Base-by-base conservation (phyloP, 1,139 yeast species). In the Sugiyamaella sp. region DNA sequence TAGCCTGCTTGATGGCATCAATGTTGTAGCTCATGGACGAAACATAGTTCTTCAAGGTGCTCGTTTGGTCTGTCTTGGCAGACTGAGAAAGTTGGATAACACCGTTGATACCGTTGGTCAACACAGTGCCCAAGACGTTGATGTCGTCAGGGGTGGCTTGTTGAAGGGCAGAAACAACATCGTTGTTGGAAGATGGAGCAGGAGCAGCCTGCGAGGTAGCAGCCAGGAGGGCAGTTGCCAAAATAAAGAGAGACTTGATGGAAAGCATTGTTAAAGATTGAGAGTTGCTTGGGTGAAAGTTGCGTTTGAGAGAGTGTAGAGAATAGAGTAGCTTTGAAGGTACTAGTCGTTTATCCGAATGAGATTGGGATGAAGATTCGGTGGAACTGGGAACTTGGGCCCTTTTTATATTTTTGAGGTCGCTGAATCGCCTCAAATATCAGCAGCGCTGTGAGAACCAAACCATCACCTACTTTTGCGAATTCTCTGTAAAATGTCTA, bases 201-300 rank as follows among this genome's bases (percentile, higher is more conserved):
- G 50, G 50, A 10, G 50, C 50, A 25, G 50, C 35, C 22, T 46
- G 50, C 5, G 50, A 37, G 16, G 33, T 12, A 12, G 37, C 20
- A 37, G 50, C 43, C 17, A 46, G 43, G 21, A 46, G 32, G 24
- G 50, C 44, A 44, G 48, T 44, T 33, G 48, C 40, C 39, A 44
- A 21, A 35, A 44, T 21, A 20, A 33, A 44, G 20, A 44, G 48
- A 22, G 48, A 44, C 24, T 44, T 44, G 16, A 14, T 33, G 17
- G 48, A 44, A 21, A 44, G 21, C 48, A 44, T 44, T 43, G 27
- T 21, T 29, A 32, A 43, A 10, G 47, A 19, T 20, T 19, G 24
- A n/a, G 29, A 29, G 29, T 16, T n/a, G 19, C 4, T 29, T 29
- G n/a, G n/a, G 5, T 24, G 29, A 29, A 29, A 29, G 35, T 29